Evolutionary conservation across 257 asterid species (phyloP).

Genomic region (Nicotiana tomentosiformis): DNA sequence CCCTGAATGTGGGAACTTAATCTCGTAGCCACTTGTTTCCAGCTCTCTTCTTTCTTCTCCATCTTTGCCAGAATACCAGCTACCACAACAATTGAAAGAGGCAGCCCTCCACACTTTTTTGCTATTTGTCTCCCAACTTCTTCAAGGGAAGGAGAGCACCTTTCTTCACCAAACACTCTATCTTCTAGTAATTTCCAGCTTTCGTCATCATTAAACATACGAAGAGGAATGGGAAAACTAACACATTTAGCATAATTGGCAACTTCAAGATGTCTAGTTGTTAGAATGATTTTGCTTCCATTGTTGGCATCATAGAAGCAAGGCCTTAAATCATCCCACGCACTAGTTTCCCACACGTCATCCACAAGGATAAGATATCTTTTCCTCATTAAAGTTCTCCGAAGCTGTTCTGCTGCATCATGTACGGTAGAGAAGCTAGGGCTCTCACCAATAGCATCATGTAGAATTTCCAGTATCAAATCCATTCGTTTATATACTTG

Average conservation of each 20-base stretch:
- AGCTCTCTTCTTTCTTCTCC: neutral
- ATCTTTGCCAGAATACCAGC: neutral
- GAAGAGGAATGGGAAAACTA: neutral
- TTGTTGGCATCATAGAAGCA: neutral
- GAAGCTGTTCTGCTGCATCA: neutral
- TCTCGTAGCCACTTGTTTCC: neutral
- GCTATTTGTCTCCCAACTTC: neutral
- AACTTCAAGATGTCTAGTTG: neutral
- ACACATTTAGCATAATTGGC: neutral
- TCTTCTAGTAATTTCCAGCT: neutral
- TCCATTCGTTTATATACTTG: neutral
- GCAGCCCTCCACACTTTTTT: constrained; percentile 3
- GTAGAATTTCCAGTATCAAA: neutral
- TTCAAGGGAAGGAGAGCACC: neutral
- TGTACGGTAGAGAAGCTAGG: neutral
- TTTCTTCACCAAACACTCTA: neutral
- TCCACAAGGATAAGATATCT: too few relatives aligned
- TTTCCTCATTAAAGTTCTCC: too few relatives aligned
- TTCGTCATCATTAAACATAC: neutral
- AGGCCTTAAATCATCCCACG: neutral
- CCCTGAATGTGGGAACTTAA: neutral
- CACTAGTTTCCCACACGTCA: too few relatives aligned
- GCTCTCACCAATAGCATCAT: neutral
- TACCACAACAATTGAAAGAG: constrained; percentile 4
- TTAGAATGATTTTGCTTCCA: neutral